These are phyloP conservation scores for Gracilaria domingensis DNA, from an alignment of 23 red algal species.

Conservation along the genomic window DNA sequence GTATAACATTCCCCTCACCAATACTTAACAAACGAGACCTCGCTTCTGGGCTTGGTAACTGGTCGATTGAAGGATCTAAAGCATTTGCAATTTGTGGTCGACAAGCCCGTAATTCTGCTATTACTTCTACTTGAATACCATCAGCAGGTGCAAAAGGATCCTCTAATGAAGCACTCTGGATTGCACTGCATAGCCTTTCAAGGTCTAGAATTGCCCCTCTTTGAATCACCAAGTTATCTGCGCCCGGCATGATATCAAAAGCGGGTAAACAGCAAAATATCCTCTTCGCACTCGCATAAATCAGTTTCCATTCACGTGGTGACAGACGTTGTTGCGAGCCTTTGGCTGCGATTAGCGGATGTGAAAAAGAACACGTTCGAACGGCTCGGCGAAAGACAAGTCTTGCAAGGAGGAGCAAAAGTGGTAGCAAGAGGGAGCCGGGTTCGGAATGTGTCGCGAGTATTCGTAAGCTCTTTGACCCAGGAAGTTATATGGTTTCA, in stretches of 20 bases:
- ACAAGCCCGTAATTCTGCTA: slow-evolving; percentile 54
- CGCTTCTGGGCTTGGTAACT: slow-evolving; percentile 55
- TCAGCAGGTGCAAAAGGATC: neutral
- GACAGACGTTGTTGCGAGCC: neutral
- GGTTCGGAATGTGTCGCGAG: too few species aligned
- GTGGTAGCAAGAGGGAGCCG: too few species aligned
- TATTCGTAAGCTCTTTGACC: too few species aligned
- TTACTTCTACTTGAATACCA: slow-evolving; percentile 20
- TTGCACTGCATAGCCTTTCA: slow-evolving; percentile 35
- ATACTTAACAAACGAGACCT: slow-evolving; percentile 40
- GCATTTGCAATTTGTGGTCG: slow-evolving; percentile 45
- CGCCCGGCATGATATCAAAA: slow-evolving; percentile 21
- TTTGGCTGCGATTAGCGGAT: neutral
- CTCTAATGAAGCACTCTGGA: slow-evolving; percentile 26
- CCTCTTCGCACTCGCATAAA: neutral
- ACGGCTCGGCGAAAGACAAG: too few species aligned
- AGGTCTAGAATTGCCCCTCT: slow-evolving; percentile 7
- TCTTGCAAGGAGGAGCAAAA: too few species aligned
- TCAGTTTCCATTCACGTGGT: neutral
- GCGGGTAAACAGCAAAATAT: neutral
- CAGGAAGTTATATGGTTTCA: too few species aligned
- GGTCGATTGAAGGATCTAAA: slow-evolving; percentile 38
- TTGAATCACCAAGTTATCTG: slow-evolving; percentile 42
- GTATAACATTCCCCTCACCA: slow-evolving; percentile 37
- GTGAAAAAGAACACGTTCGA: neutral